Evolutionary conservation across 192 early-diverging fungal genomes (phyloP).

Genomic region (Chytriomyces sp.): DNA sequence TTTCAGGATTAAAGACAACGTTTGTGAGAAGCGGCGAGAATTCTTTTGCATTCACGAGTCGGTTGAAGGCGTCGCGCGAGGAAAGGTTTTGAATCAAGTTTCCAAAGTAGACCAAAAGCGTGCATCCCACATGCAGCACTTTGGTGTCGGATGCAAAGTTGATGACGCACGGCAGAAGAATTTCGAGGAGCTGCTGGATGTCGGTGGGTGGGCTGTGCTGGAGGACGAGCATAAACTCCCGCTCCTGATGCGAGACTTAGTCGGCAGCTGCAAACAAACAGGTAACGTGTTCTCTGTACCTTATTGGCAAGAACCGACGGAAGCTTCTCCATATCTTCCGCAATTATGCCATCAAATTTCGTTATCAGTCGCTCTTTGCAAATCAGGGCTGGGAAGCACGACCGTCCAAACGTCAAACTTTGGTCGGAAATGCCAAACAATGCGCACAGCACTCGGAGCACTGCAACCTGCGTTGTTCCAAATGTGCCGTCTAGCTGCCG

Average conservation of each 20-base stretch:
- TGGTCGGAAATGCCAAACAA: slow-evolving; percentile 38
- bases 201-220: slow-evolving; percentile 47
- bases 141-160: slow-evolving; percentile 28
- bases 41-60: slow-evolving; percentile 39
- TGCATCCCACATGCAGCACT: slow-evolving; percentile 31
- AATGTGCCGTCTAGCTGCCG: background rate
- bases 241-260: slow-evolving; percentile 1
- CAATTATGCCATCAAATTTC: slow-evolving; percentile 29
- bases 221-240: slow-evolving; percentile 29
- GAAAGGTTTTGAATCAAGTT: slow-evolving; percentile 27
- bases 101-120: slow-evolving; percentile 32
- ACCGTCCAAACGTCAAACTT: slow-evolving; percentile 37
- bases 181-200: slow-evolving; percentile 42
- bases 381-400: slow-evolving; percentile 8
- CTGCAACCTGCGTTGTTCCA: slow-evolving; percentile 20
- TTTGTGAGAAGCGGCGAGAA: slow-evolving; percentile 29
- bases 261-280: too few relatives aligned
- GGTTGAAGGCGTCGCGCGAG: slow-evolving; percentile 30
- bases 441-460: slow-evolving; percentile 29
- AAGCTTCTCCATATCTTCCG: slow-evolving; percentile 23
- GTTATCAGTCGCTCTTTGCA: slow-evolving; percentile 35
- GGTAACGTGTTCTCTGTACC: background rate
- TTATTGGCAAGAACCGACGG: slow-evolving; percentile 4
- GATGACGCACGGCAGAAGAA: slow-evolving; percentile 36
- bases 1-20: slow-evolving; percentile 25